A percentile compares a stretch with the other conserved stretches of the same genome.
These are phyloP conservation scores for Zymoseptoria brevis DNA, from an alignment of 2,329 filamentous ascomycete genomes.

Conservation along the genomic window DNA sequence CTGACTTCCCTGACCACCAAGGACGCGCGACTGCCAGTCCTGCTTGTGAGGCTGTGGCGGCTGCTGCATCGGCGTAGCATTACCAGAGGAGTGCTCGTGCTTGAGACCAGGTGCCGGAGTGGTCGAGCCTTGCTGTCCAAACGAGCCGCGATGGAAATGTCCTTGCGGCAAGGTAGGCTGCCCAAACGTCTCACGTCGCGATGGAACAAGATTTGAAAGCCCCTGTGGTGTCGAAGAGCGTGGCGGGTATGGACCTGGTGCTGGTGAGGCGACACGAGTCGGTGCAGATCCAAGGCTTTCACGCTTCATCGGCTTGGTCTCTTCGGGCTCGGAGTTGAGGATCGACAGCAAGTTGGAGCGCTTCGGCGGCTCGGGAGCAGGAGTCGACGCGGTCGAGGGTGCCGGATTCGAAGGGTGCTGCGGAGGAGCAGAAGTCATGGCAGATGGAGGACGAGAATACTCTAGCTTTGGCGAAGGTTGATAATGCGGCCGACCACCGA, in stretches of 20 bases:
- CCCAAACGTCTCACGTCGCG: slow-evolving; percentile 22
- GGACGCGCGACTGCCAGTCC: slow-evolving; percentile 19
- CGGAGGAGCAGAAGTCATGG: slow-evolving; percentile 13
- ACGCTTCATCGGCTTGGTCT: slow-evolving; percentile 22
- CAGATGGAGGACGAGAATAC: slow-evolving; percentile 24
- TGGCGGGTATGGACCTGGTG: slow-evolving; percentile 11
- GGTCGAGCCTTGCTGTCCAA: slow-evolving; percentile 17
- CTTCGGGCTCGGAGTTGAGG: slow-evolving; percentile 29
- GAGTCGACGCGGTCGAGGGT: slow-evolving; percentile 17
- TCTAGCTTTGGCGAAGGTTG: slow-evolving; percentile 27
- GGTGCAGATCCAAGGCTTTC: slow-evolving; percentile 21
- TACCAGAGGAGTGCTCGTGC: slow-evolving; percentile 19
- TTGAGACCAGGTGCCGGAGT: slow-evolving; percentile 20
- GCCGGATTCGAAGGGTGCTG: slow-evolving; percentile 18
- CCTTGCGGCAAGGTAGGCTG: slow-evolving; percentile 22
- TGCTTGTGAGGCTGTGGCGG: slow-evolving; percentile 13
- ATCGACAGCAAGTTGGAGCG: slow-evolving; percentile 31
- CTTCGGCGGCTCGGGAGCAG: slow-evolving; percentile 29
- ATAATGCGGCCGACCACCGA: slow-evolving; percentile 16
- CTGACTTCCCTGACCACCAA: slow-evolving; percentile 14
- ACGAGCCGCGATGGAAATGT: slow-evolving; percentile 18
- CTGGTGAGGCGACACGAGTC: slow-evolving; percentile 20
- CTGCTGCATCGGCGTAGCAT: slow-evolving; percentile 11
- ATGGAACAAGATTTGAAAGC: slow-evolving; percentile 13
- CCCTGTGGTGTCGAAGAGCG: slow-evolving; percentile 11